phyloP scores from a whole-genome alignment of 176 grass and related monocot species.

The Bonia amplexicaulis region DNA sequence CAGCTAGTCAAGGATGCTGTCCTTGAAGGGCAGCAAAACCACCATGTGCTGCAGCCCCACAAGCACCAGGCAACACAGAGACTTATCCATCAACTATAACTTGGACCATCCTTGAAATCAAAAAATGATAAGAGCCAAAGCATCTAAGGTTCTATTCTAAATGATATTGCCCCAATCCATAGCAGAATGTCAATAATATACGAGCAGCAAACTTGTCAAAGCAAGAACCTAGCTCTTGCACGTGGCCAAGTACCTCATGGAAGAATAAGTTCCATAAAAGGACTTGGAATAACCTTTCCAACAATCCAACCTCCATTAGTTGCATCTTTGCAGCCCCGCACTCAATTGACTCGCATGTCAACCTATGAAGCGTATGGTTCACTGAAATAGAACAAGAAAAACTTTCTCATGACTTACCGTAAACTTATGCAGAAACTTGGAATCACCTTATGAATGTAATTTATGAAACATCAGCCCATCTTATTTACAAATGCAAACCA shows the following conservation, averaged over 20 bases:
- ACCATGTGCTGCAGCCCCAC: too few relatives aligned
- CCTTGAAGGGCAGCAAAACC: too few relatives aligned
- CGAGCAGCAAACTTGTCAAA: neutral
- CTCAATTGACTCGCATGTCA: neutral
- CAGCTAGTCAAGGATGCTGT: too few relatives aligned
- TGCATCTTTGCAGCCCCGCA: neutral
- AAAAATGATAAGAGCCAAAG: neutral
- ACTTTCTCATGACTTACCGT: neutral
- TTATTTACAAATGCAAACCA: neutral
- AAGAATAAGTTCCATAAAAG: slow-evolving; percentile 25
- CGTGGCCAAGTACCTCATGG: neutral
- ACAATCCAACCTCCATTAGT: neutral
- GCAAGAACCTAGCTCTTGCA: neutral
- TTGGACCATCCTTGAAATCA: neutral
- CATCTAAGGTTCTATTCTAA: neutral
- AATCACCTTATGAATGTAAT: neutral
- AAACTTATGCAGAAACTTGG: neutral
- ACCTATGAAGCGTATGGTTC: neutral
- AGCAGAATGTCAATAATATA: slow-evolving; percentile 12
- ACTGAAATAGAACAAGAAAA: neutral
- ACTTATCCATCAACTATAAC: too few relatives aligned
- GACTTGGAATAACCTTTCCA: neutral
- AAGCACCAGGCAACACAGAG: too few relatives aligned
- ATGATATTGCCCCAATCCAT: neutral
- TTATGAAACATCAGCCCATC: neutral